Conservation (phyloP, 768 basidiomycete genomes). For the Kwoniella botswanensis region DNA sequence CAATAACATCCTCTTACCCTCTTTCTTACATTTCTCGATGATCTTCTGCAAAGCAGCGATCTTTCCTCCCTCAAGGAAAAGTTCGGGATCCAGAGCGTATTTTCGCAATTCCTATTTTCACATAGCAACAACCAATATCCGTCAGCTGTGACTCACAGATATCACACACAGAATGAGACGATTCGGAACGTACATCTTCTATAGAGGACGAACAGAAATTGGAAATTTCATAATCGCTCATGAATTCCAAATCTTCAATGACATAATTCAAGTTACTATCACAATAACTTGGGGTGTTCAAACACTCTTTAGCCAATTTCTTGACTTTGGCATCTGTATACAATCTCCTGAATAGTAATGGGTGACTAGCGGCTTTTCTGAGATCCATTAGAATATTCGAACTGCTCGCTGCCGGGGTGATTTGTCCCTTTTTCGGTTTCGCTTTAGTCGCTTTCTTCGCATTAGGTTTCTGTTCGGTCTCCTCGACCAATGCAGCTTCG, state of each 20-base stretch:
- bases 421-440: conserved; percentile 57
- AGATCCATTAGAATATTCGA: conserved; percentile 97
- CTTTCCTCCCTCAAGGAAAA: conserved; percentile 88
- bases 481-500: conserved; percentile 56
- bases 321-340: conserved; percentile 79
- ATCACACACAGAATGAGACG: too few species aligned
- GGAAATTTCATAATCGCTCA: conserved; percentile 97
- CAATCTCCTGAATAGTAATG: conserved; percentile 87
- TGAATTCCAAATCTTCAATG: conserved; percentile 94
- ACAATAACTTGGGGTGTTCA: conserved; percentile 92
- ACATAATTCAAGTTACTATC: conserved; percentile 81
- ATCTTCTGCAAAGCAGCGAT: conserved; percentile 74
- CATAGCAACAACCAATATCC: too few species aligned
- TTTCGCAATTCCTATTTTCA: conserved; percentile 62
- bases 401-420: conserved; percentile 58
- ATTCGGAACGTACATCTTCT: conserved; percentile 71
- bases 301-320: conserved; percentile 75
- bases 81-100: conserved; percentile 73
- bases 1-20: conserved; percentile 81
- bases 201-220: conserved; percentile 70
- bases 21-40: conserved; percentile 68
- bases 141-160: conserved; percentile 3
- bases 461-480: conserved; percentile 42
- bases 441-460: conserved; percentile 59
- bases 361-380: conserved; percentile 93